These are phyloP conservation scores for Tolypocladium inflatum DNA, from an alignment of 2,329 filamentous ascomycete genomes.

Conservation along the genomic window DNA sequence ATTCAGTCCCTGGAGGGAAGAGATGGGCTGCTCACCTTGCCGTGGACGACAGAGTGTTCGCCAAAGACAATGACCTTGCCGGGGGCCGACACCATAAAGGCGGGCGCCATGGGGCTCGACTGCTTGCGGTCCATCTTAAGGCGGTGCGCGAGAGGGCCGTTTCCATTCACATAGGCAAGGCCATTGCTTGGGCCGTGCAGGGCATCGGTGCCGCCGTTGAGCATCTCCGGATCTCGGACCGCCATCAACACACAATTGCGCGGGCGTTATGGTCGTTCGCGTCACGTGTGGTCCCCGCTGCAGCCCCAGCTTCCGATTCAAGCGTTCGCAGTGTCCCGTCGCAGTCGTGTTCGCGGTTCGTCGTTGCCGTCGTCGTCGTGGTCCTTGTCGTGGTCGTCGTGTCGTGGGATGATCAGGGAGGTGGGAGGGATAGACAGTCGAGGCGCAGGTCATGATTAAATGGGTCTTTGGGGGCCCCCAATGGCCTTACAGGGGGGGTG, in stretches of 20 bases:
- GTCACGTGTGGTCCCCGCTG: neutral
- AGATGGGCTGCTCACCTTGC: constrained; percentile 53
- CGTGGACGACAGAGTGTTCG: constrained; percentile 95
- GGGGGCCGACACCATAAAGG: constrained; percentile 96
- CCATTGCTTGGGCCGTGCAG: constrained; percentile 13
- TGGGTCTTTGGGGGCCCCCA: neutral
- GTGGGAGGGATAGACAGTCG: neutral
- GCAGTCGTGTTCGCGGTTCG: neutral
- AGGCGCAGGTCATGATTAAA: neutral
- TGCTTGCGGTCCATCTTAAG: constrained; percentile 42
- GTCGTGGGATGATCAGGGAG: too few relatives aligned
- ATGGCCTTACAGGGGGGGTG: neutral
- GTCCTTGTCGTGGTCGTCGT: neutral
- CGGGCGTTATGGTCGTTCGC: neutral
- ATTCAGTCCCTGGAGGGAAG: neutral
- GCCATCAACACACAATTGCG: neutral
- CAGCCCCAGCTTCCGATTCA: neutral
- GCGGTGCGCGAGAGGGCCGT: constrained; percentile 22
- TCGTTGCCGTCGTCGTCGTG: neutral
- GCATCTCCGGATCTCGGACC: constrained; percentile 1
- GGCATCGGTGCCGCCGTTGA: constrained; percentile 14
- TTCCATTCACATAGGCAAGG: constrained; percentile 22
- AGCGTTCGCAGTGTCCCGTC: neutral
- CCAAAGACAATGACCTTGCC: constrained; percentile 98
- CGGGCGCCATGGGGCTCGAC: constrained; percentile 63